Percentiles rank a stretch among this genome's conserved stretches.
Conservation (phyloP, 345 rosid species). For the Luvunga scandens region DNA sequence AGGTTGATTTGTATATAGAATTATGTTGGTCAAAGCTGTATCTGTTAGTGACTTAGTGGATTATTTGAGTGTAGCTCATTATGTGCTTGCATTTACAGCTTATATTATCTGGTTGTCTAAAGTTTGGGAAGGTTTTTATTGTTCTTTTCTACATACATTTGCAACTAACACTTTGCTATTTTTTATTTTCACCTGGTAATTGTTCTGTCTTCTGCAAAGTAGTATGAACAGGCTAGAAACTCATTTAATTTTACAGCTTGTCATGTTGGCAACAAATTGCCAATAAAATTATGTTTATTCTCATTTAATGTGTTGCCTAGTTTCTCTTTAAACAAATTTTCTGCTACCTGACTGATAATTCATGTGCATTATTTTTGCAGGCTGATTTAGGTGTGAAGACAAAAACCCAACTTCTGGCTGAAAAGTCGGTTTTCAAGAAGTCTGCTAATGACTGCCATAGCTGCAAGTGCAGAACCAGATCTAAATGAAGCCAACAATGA, state of each 20-base stretch:
- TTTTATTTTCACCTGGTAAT: background rate
- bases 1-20: conserved; percentile 51
- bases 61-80: background rate
- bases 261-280: background rate
- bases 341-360: conserved; percentile 7
- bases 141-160: background rate
- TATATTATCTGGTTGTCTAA: background rate
- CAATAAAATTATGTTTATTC: background rate
- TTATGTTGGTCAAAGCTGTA: conserved; percentile 1
- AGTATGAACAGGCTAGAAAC: background rate
- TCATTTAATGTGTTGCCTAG: background rate
- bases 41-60: background rate
- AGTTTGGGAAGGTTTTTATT: background rate
- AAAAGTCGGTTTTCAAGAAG: conserved; percentile 96
- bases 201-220: background rate
- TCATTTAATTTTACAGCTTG: background rate
- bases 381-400: conserved; percentile 98
- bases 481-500: conserved; percentile 73
- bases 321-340: background rate
- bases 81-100: background rate
- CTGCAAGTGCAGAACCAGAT: conserved; percentile 83
- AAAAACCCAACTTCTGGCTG: conserved; percentile 98
- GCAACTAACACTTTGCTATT: background rate
- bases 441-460: conserved; percentile 76
- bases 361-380: conserved; percentile 41